Percentiles rank a stretch among this genome's conserved stretches.
Evolutionary conservation across 164 flowering plant genomes (phyloP).

Genomic region (Liquidambar formosana): DNA sequence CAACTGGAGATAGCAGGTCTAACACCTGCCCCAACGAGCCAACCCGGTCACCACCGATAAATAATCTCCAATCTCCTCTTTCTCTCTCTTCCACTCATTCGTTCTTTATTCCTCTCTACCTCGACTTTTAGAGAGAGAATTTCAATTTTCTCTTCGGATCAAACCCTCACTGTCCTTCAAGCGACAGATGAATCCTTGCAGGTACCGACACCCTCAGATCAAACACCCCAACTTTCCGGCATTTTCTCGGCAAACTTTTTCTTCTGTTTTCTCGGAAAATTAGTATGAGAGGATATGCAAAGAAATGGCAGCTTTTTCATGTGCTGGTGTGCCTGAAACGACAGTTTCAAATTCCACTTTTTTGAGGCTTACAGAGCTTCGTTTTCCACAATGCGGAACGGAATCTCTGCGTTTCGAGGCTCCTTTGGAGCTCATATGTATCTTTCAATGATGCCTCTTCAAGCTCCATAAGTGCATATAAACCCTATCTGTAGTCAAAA

Average conservation of each 20-base stretch:
- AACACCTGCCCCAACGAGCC: too few relatives aligned
- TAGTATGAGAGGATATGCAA: conserved; percentile 16
- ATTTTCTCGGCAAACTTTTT: conserved; percentile 15
- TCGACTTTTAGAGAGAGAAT: not conserved
- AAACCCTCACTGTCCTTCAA: not conserved
- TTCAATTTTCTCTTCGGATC: conserved; percentile 5
- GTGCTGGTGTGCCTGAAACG: conserved; percentile 12
- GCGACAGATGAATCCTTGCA: not conserved
- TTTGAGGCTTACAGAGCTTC: conserved; percentile 16
- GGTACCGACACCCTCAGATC: not conserved
- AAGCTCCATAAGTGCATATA: not conserved
- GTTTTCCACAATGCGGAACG: conserved; percentile 34
- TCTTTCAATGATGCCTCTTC: not conserved
- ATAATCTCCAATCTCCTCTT: too few relatives aligned
- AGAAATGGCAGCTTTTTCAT: conserved; percentile 31
- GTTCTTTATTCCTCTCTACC: conserved; percentile 12
- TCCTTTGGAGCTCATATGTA: conserved; percentile 14
- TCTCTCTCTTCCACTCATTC: conserved; percentile 24
- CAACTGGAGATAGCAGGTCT: too few relatives aligned
- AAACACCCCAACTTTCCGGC: not conserved
- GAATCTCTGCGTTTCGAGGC: conserved; percentile 40
- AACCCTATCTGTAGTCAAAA: conserved; percentile 16
- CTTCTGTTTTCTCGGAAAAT: conserved; percentile 18
- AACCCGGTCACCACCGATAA: too few relatives aligned
- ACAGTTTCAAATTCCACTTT: conserved; percentile 14